A percentile compares a stretch with the other conserved stretches of the same genome.
phyloP scores from a whole-genome alignment of 352 stramenopile species.

The Pythium aphanidermatum region DNA sequence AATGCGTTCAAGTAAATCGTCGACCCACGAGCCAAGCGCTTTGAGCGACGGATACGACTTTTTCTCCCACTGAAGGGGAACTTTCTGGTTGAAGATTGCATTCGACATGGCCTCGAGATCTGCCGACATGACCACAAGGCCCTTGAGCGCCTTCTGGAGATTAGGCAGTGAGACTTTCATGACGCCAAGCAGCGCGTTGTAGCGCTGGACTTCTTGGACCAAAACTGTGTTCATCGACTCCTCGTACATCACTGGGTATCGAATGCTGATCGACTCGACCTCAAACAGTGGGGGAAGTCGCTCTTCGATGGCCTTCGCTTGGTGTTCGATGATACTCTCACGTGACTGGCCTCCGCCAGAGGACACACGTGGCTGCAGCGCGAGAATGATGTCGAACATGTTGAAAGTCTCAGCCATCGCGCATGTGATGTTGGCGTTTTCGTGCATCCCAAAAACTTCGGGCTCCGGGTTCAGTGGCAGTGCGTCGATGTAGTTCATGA shows the following conservation, averaged over 20 bases:
- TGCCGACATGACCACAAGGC: conserved; percentile 53
- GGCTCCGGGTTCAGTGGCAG: conserved; percentile 87
- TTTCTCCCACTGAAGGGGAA: conserved; percentile 82
- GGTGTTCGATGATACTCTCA: conserved; percentile 85
- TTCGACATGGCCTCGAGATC: conserved; percentile 77
- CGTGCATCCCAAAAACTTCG: conserved; percentile 93
- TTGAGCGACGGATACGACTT: conserved; percentile 92
- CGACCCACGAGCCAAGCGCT: conserved; percentile 80
- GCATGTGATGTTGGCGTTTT: conserved; percentile 93
- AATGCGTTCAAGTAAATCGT: conserved; percentile 78
- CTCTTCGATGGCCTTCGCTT: conserved; percentile 79
- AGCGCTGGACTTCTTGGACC: conserved; percentile 89
- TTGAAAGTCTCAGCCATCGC: conserved; percentile 87
- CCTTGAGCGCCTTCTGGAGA: conserved; percentile 83
- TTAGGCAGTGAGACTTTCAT: conserved; percentile 83
- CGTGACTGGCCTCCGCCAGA: conserved; percentile 69
- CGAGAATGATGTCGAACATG: conserved; percentile 83
- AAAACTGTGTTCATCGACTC: conserved; percentile 92
- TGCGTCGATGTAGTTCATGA: conserved; percentile 85
- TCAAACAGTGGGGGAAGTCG: conserved; percentile 75
- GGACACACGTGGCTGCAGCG: conserved; percentile 78
- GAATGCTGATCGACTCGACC: conserved; percentile 76
- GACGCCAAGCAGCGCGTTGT: conserved; percentile 79
- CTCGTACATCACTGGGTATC: conserved; percentile 83
- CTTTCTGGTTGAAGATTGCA: conserved; percentile 82